Evolutionary conservation across 495 filamentous ascomycete species (phyloP).

Genomic region (Oidiodendron maius): DNA sequence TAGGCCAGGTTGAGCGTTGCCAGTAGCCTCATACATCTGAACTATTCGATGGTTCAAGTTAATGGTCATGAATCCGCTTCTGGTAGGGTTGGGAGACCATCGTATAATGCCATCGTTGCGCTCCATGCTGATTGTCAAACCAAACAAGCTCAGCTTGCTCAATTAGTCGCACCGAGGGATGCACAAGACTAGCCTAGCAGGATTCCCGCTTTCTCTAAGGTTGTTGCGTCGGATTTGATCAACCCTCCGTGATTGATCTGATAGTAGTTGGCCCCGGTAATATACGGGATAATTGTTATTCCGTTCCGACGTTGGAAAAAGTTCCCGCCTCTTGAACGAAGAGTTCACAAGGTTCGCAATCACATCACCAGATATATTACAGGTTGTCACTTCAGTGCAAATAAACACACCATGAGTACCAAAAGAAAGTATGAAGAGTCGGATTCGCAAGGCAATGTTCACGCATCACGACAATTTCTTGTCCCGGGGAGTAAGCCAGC

Average conservation of each 20-base stretch:
- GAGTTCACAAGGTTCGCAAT: no score
- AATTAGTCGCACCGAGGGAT: neutral
- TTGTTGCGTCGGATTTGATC: no score
- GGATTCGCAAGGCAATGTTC: slow-evolving; percentile 34
- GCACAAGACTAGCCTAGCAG: neutral
- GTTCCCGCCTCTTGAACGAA: no score
- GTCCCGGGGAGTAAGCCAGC: slow-evolving; percentile 18
- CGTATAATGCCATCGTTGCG: slow-evolving; percentile 58
- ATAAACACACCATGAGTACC: slow-evolving; percentile 23
- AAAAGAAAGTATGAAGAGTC: slow-evolving; percentile 54
- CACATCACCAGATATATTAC: no score
- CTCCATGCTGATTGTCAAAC: slow-evolving; percentile 31
- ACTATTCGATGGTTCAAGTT: slow-evolving; percentile 77
- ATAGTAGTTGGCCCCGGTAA: no score
- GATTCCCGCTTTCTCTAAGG: no score
- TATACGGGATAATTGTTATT: no score
- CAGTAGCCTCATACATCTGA: slow-evolving; percentile 68
- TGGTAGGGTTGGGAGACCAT: slow-evolving; percentile 76
- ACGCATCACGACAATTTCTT: slow-evolving; percentile 18
- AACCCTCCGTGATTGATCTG: no score
- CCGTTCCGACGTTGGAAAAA: no score
- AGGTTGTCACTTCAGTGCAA: neutral
- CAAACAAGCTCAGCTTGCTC: neutral
- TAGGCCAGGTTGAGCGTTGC: slow-evolving; percentile 43
- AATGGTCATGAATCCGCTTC: slow-evolving; percentile 70